Base-by-base conservation (phyloP, 805 yeast genomes). In the Candida ipomoeae region DNA sequence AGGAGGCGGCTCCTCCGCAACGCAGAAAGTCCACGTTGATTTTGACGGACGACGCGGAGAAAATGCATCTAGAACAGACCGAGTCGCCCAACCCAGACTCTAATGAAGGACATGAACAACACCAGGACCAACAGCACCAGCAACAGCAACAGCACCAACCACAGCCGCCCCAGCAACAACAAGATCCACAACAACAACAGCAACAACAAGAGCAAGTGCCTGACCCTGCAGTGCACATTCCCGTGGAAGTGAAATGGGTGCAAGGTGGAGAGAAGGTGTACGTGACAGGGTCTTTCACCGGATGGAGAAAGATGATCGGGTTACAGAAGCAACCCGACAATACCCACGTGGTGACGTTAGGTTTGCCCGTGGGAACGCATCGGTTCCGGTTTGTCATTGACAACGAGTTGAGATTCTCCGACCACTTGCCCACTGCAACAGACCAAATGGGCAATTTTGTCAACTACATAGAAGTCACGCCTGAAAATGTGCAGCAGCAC, bases 241-340 rank as follows among this genome's bases (percentile, higher is more conserved):
- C 83, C 1, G 75, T 89, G 0, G 90, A 85, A 50, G 85, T 90
- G 51, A 82, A 82, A 56, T 92, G 99, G 99, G 84, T 83, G 15
- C 96, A 92, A 67, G 98, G 98, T n/a, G 99, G 99, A 53, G 81
- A 81, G 45, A 87, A 87, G 61, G 98, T 94, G 2, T 94, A 90
- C 66, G 96, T 92, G 13, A 94, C 97, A 34, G 99, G 99, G 45
- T 87, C 97, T 0, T 92, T 92, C 69, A 94, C 99, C 0, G 97
- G 96, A 3, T 94, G 99, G 98, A 77, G 97, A 58, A 92, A 91
- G 69, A 92, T 94, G 98, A 91, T 92, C 62, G 96, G 96, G 37
- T 73, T 94, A 60, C 78, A 78, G 31, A 74, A 73, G 67, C 80
- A 67, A 69, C 74, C 60, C 8, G 82, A 83, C 58, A 77, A 77